Conservation (phyloP, 2,329 filamentous ascomycete species). For the Calonectria leucothoes region DNA sequence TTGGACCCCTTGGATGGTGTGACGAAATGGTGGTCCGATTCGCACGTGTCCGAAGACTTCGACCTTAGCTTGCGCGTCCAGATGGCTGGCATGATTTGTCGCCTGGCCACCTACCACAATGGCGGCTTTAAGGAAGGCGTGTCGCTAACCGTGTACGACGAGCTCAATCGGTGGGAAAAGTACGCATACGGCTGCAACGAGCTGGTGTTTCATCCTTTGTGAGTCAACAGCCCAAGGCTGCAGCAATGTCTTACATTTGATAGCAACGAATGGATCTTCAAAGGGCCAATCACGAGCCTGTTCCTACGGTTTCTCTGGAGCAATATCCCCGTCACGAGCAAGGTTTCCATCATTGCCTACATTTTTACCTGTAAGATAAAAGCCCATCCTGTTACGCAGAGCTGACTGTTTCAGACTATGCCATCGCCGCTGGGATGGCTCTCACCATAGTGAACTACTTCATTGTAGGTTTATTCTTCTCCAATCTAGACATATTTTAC, state of each 20-base stretch:
- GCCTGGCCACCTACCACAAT: constrained; percentile 75
- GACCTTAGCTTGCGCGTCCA: constrained; percentile 81
- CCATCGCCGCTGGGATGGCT: constrained; percentile 73
- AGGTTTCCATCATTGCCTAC: constrained; percentile 77
- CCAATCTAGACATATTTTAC: constrained; percentile 76
- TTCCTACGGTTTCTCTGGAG: constrained; percentile 42
- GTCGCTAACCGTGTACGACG: constrained; percentile 78
- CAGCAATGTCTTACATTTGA: background rate
- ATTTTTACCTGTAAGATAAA: constrained; percentile 67
- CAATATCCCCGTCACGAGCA: constrained; percentile 70
- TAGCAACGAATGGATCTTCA: constrained; percentile 64
- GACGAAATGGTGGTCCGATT: constrained; percentile 80
- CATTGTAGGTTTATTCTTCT: constrained; percentile 78
- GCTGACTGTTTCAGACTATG: constrained; percentile 60
- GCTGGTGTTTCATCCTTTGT: constrained; percentile 75
- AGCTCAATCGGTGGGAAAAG: constrained; percentile 79
- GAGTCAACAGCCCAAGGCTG: constrained; percentile 29
- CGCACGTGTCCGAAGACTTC: constrained; percentile 82
- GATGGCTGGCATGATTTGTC: constrained; percentile 74
- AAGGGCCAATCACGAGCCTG: constrained; percentile 73
- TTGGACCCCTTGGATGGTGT: constrained; percentile 56
- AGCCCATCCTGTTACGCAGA: background rate
- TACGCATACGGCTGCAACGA: constrained; percentile 80
- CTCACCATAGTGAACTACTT: constrained; percentile 77
- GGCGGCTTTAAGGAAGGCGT: constrained; percentile 81